Evolutionary conservation across 108 stramenopile genomes (phyloP).

Genomic region (Schizochytrium sp.): DNA sequence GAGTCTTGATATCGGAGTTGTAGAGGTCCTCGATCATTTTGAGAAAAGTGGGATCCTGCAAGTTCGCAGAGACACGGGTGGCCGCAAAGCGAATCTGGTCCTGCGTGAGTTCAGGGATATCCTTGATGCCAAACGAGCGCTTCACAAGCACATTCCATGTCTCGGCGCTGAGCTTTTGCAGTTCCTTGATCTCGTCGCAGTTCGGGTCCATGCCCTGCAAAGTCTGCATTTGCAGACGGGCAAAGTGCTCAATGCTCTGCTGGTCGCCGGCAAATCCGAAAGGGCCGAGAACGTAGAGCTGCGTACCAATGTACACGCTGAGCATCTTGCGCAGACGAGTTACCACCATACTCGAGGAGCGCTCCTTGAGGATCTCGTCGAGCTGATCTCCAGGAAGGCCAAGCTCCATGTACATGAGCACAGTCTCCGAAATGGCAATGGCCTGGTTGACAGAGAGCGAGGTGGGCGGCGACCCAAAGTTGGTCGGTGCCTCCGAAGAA

Average conservation of each 20-base stretch:
- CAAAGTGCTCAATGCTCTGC: background rate
- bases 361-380: background rate
- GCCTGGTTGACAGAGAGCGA: background rate
- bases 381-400: background rate
- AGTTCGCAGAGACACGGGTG: background rate
- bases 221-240: background rate
- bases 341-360: background rate
- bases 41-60: background rate
- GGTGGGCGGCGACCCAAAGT: background rate
- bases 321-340: background rate
- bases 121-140: background rate
- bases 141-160: background rate
- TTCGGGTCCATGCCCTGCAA: background rate
- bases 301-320: background rate
- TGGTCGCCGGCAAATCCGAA: background rate
- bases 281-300: background rate
- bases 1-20: background rate
- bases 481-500: background rate
- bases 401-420: constrained; percentile 13
- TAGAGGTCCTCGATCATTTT: background rate
- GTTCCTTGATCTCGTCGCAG: background rate
- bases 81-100: background rate
- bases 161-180: background rate
- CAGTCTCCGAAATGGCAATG: background rate
- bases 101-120: background rate